Evolutionary conservation across 1,139 yeast species (phyloP).

Genomic region (Meyerozyma elateridarum): DNA sequence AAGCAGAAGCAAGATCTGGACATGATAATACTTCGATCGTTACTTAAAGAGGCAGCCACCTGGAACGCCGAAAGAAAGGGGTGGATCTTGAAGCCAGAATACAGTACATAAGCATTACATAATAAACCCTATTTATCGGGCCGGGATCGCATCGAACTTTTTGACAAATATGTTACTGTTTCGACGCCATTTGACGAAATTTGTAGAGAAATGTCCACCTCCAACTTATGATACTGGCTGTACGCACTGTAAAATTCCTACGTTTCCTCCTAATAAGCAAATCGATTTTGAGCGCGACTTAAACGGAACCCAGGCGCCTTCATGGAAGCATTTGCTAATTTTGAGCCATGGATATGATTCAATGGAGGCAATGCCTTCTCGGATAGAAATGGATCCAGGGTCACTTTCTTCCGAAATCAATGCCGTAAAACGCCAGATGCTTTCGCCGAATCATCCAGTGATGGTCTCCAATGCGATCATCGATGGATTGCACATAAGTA

Average conservation of each 20-base stretch:
- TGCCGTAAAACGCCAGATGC: slow-evolving; percentile 20
- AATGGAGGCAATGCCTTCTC: slow-evolving; percentile 50
- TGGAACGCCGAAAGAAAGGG: slow-evolving; percentile 58
- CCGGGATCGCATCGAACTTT: no score
- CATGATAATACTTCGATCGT: slow-evolving; percentile 59
- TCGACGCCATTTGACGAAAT: slow-evolving; percentile 1
- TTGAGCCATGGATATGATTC: slow-evolving; percentile 33
- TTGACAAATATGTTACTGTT: neutral
- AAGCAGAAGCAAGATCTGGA: slow-evolving; percentile 49
- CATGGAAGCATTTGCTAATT: slow-evolving; percentile 55
- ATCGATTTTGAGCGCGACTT: slow-evolving; percentile 38
- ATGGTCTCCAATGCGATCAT: slow-evolving; percentile 40
- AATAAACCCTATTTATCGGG: no score
- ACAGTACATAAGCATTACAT: no score
- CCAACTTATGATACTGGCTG: slow-evolving; percentile 59
- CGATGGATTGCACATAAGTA: neutral
- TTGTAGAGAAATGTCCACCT: slow-evolving; percentile 36
- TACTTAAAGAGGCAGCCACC: slow-evolving; percentile 62
- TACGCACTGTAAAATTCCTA: slow-evolving; percentile 48
- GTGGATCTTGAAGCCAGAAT: slow-evolving; percentile 66
- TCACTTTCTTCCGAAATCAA: slow-evolving; percentile 36
- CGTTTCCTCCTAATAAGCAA: slow-evolving; percentile 36
- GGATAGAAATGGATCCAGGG: slow-evolving; percentile 45
- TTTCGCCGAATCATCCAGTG: slow-evolving; percentile 47
- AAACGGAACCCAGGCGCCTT: slow-evolving; percentile 43